Conservation (phyloP, 1,284 basidiomycete genomes). For the Irpex sp. region DNA sequence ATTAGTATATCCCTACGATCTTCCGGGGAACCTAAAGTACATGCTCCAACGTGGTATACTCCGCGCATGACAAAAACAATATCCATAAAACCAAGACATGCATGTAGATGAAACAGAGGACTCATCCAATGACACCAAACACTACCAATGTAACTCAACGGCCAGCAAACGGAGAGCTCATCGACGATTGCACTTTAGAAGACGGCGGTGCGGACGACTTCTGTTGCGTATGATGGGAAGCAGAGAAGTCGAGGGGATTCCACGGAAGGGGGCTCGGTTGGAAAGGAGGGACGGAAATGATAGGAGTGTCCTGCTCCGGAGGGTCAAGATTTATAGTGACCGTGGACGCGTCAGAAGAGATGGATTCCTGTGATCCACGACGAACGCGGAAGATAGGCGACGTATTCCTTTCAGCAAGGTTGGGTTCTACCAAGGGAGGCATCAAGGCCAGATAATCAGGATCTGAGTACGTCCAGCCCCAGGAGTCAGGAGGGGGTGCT, state of each 20-base stretch:
- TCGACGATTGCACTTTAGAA: neutral
- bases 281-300: neutral
- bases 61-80: neutral
- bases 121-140: neutral
- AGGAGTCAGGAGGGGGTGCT: conserved; percentile 1
- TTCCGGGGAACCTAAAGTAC: neutral
- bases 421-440: neutral
- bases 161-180: neutral
- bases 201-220: neutral
- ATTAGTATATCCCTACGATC: neutral
- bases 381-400: neutral
- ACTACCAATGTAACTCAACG: neutral
- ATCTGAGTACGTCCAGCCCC: neutral
- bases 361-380: neutral
- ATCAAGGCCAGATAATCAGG: neutral
- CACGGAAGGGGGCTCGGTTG: conserved; percentile 9
- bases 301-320: neutral
- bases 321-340: neutral
- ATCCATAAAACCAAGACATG: neutral
- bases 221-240: neutral
- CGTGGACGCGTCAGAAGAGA: neutral
- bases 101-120: neutral
- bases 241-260: conserved; percentile 3
- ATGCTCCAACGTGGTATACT: neutral
- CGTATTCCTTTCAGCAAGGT: neutral